phyloP scores from a whole-genome alignment of 352 stramenopile species.

The Phytophthora hybrid region DNA sequence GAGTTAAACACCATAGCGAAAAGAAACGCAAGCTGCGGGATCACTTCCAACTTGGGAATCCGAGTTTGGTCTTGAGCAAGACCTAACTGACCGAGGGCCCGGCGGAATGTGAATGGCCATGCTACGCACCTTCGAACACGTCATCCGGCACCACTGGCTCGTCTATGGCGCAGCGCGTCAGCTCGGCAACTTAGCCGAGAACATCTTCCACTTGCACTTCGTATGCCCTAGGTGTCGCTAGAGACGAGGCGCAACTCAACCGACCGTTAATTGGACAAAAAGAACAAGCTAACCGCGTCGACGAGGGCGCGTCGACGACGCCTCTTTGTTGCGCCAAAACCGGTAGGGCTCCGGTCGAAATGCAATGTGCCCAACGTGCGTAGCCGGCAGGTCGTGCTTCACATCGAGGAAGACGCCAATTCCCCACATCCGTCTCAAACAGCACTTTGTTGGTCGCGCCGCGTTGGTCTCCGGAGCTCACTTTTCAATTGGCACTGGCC shows the following conservation, averaged over 20 bases:
- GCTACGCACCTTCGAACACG: not conserved
- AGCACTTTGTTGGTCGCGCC: not conserved
- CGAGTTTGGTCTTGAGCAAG: not conserved
- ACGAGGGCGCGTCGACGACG: not conserved
- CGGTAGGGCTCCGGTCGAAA: not conserved
- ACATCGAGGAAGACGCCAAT: not conserved
- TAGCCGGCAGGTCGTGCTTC: not conserved
- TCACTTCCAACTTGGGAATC: not conserved
- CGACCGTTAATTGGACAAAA: not conserved
- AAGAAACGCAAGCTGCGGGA: not conserved
- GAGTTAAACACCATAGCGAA: not conserved
- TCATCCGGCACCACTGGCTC: not conserved
- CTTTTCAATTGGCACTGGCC: not conserved
- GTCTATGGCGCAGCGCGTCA: not conserved
- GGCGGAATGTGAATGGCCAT: not conserved
- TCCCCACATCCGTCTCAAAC: too few species aligned
- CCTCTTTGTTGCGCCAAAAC: not conserved
- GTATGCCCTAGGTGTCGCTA: conserved; percentile 1
- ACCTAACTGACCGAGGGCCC: not conserved
- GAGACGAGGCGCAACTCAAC: not conserved
- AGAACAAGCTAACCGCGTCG: not conserved
- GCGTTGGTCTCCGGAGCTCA: not conserved
- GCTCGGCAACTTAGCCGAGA: not conserved
- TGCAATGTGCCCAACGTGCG: not conserved
- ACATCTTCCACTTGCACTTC: not conserved